Percentiles rank a stretch among this genome's conserved stretches.
Evolutionary conservation across 2,329 filamentous ascomycete genomes (phyloP).

Genomic region (Pseudophaeomoniella oleicola): DNA sequence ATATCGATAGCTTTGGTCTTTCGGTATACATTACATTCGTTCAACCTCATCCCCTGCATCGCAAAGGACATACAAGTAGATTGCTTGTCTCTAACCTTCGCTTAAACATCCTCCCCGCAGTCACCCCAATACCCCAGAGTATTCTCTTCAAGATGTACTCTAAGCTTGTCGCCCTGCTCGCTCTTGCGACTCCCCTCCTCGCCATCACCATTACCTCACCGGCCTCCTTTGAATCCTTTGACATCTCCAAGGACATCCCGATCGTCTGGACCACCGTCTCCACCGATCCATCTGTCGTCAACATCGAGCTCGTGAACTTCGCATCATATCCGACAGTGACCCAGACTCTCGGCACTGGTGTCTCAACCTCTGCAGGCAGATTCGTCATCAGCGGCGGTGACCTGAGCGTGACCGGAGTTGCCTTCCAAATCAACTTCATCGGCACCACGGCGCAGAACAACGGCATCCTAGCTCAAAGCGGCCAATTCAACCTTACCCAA

Average conservation of each 20-base stretch:
- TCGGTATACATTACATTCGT: too few relatives aligned
- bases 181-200: conserved; percentile 1
- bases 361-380: conserved; percentile 19
- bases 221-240: conserved; percentile 3
- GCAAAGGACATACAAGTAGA: too few relatives aligned
- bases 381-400: conserved; percentile 20
- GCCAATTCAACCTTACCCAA: conserved; percentile 16
- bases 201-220: conserved; percentile 8
- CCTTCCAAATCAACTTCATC: conserved; percentile 28
- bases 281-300: conserved; percentile 24
- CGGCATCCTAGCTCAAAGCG: conserved; percentile 28
- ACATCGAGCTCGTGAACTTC: conserved; percentile 27
- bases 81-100: too few relatives aligned
- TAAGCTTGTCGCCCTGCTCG: background rate
- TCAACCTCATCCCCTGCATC: too few relatives aligned
- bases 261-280: conserved; percentile 8
- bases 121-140: too few relatives aligned
- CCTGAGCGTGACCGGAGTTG: conserved; percentile 6
- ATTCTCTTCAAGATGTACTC: background rate
- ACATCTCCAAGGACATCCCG: conserved; percentile 10
- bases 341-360: conserved; percentile 18
- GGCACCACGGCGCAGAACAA: conserved; percentile 17
- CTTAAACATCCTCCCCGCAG: too few relatives aligned
- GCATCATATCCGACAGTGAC: conserved; percentile 18
- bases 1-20: too few relatives aligned